Conservation (phyloP, 768 basidiomycete genomes). For the Termitomyces sp. region DNA sequence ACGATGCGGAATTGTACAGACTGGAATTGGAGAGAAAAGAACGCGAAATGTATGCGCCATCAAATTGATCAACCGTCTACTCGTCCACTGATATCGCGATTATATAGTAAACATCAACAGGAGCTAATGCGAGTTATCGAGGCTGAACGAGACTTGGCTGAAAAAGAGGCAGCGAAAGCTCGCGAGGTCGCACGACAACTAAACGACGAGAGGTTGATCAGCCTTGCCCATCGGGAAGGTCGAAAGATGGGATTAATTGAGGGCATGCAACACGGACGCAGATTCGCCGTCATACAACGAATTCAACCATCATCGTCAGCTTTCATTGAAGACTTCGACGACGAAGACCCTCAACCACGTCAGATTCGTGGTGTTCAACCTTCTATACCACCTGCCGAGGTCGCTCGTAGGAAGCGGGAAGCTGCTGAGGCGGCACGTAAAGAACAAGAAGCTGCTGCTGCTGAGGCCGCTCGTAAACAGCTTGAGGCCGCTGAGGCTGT, state of each 20-base stretch:
- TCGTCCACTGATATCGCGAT: background rate
- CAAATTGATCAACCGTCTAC: background rate
- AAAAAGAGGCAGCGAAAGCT: slow-evolving; percentile 33
- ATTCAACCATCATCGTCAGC: slow-evolving; percentile 11
- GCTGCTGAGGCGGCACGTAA: background rate
- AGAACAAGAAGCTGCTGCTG: background rate
- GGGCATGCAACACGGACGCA: slow-evolving; percentile 49
- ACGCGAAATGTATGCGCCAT: slow-evolving; percentile 23
- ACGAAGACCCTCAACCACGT: background rate
- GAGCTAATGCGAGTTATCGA: slow-evolving; percentile 24
- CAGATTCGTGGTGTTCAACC: background rate
- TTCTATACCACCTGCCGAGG: background rate
- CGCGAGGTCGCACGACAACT: slow-evolving; percentile 51
- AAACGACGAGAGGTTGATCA: slow-evolving; percentile 47
- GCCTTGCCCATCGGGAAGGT: slow-evolving; percentile 55
- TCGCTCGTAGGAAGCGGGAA: background rate
- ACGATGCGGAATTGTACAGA: slow-evolving; percentile 23
- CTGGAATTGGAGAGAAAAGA: slow-evolving; percentile 23
- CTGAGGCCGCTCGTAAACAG: background rate
- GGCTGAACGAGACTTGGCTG: slow-evolving; percentile 28
- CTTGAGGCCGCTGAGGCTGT: background rate
- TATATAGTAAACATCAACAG: slow-evolving; percentile 20
- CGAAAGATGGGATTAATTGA: slow-evolving; percentile 38
- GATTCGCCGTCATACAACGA: slow-evolving; percentile 7
- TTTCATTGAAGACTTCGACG: slow-evolving; percentile 12